Conservation (phyloP, 2,329 filamentous ascomycete genomes). For the Raffaelea arxii region DNA sequence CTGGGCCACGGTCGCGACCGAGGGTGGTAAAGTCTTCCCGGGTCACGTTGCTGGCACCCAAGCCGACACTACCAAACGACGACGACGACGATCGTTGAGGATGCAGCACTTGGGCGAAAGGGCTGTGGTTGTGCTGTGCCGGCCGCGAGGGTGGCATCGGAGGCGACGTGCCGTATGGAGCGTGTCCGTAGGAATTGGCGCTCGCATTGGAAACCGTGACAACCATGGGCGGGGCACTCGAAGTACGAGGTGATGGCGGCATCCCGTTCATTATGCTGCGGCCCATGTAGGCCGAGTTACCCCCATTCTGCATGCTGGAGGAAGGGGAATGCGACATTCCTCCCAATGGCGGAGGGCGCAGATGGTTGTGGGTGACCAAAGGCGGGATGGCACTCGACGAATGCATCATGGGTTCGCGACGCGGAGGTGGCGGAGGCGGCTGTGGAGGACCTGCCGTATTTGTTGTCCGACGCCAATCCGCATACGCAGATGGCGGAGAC, state of each 20-base stretch:
- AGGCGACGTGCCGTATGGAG: conserved; percentile 8
- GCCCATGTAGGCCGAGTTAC: conserved; percentile 4
- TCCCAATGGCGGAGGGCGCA: conserved; percentile 10
- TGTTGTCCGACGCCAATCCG: conserved; percentile 9
- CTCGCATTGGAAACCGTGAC: conserved; percentile 5
- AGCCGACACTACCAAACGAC: conserved; percentile 7
- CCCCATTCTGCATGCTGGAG: not conserved
- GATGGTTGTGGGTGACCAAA: conserved; percentile 11
- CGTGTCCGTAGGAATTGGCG: not conserved
- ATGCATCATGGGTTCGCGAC: conserved; percentile 7
- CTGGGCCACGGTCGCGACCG: conserved; percentile 14
- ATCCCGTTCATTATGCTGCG: conserved; percentile 28
- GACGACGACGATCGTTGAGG: conserved; percentile 25
- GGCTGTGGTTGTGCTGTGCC: conserved; percentile 31
- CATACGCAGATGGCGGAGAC: conserved; percentile 1
- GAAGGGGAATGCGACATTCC: not conserved
- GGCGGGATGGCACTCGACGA: conserved; percentile 7
- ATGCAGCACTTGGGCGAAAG: conserved; percentile 26
- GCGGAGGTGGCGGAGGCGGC: conserved; percentile 1
- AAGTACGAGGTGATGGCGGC: conserved; percentile 37
- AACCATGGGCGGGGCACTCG: conserved; percentile 30
- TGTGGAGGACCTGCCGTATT: not conserved
- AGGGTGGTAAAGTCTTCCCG: conserved; percentile 13
- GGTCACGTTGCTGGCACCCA: conserved; percentile 9
- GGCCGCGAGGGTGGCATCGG: conserved; percentile 22